Evolutionary conservation across 1,139 yeast genomes (phyloP).

Genomic region (Blastobotrys malaysiensis): DNA sequence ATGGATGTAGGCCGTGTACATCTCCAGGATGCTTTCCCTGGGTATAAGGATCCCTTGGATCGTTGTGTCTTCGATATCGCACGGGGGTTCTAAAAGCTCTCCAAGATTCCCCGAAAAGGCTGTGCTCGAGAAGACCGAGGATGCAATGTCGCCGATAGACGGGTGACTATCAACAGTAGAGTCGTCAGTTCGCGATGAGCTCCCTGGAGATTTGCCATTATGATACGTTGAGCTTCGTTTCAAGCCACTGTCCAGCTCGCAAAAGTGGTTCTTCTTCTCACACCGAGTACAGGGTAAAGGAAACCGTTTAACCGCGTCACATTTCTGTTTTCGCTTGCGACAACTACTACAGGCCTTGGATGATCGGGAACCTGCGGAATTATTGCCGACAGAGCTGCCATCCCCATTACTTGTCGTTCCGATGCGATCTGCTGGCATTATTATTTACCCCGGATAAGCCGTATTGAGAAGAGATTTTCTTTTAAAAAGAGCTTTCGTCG

Average conservation of each 20-base stretch:
- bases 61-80: not conserved
- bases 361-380: not conserved
- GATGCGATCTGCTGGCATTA: not conserved
- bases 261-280: constrained; percentile 4
- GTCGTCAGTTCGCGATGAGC: not conserved
- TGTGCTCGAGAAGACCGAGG: not conserved
- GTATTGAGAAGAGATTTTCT: too few relatives aligned
- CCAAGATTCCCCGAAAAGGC: not conserved
- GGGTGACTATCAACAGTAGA: not conserved
- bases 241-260: constrained; percentile 3
- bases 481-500: too few relatives aligned
- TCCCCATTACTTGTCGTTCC: not conserved
- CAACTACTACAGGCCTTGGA: constrained; percentile 10
- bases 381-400: not conserved
- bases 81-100: not conserved
- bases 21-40: not conserved
- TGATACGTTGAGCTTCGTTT: not conserved
- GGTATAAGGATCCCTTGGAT: not conserved
- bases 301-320: constrained; percentile 8
- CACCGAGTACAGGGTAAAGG: constrained; percentile 11
- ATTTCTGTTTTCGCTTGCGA: constrained; percentile 9
- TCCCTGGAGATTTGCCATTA: not conserved
- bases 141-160: not conserved
- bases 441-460: not conserved
- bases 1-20: constrained; percentile 6